Evolutionary conservation across 768 basidiomycete genomes (phyloP).

Genomic region (Phaffia tasmanica): DNA sequence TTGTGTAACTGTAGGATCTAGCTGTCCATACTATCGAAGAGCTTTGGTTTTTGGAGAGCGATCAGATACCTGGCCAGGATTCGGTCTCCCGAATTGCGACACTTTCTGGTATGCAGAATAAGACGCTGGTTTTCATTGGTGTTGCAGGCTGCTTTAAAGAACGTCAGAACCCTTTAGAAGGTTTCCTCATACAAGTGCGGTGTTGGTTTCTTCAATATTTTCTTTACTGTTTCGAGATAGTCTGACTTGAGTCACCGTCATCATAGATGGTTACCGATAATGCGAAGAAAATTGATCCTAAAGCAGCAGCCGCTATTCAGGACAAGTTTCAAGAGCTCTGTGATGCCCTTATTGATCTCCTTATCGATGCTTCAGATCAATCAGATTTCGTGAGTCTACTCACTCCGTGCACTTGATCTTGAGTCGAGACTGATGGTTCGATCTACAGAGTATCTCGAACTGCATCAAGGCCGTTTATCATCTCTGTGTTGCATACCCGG

Average conservation of each 20-base stretch:
- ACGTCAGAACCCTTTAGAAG: constrained; percentile 70
- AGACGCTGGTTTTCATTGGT: constrained; percentile 67
- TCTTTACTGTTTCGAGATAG: neutral
- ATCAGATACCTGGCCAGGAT: constrained; percentile 26
- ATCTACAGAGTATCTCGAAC: constrained; percentile 60
- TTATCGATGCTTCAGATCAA: constrained; percentile 69
- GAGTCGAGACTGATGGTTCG: neutral
- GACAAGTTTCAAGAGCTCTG: constrained; percentile 68
- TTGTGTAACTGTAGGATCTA: constrained; percentile 48
- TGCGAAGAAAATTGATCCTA: constrained; percentile 38
- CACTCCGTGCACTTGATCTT: constrained; percentile 33
- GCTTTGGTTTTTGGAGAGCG: constrained; percentile 60
- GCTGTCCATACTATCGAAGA: constrained; percentile 83
- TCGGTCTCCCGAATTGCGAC: constrained; percentile 15
- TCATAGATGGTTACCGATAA: constrained; percentile 57
- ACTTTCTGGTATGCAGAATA: constrained; percentile 30
- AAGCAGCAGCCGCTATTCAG: constrained; percentile 48
- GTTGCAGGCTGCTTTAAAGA: constrained; percentile 73
- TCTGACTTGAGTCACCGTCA: neutral
- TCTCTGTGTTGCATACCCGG: constrained; percentile 69
- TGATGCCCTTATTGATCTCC: constrained; percentile 69
- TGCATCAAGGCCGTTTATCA: constrained; percentile 77
- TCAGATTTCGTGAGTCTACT: constrained; percentile 59
- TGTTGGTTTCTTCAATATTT: neutral
- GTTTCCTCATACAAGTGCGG: constrained; percentile 57